Evolutionary conservation across 164 flowering plant genomes (phyloP).

Genomic region (Houttuynia cordata): DNA sequence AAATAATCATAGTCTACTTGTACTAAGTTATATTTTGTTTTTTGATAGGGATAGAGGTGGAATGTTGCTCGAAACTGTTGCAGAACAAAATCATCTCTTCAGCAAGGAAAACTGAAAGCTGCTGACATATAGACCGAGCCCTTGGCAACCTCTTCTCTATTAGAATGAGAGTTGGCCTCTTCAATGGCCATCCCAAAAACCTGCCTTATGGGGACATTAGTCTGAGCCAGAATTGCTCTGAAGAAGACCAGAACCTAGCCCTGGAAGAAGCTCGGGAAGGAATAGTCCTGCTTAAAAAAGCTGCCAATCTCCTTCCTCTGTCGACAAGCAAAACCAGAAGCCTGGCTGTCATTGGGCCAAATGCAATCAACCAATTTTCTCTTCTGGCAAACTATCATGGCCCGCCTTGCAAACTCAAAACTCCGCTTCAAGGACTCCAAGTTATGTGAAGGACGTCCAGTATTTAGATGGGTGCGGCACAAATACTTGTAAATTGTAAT

Average conservation of each 20-base stretch:
- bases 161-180: conserved; percentile 75
- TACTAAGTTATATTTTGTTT: no score
- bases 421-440: conserved; percentile 39
- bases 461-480: conserved; percentile 41
- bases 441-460: conserved; percentile 20
- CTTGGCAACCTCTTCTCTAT: conserved; percentile 60
- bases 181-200: conserved; percentile 46
- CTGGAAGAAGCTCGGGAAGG: conserved; percentile 55
- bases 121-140: conserved; percentile 57
- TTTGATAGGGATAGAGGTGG: conserved; percentile 68
- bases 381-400: conserved; percentile 68
- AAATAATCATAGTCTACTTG: no score
- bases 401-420: conserved; percentile 37
- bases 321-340: conserved; percentile 21
- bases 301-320: conserved; percentile 45
- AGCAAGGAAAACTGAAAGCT: conserved; percentile 32
- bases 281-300: conserved; percentile 59
- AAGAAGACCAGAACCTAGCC: conserved; percentile 43
- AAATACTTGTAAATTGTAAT: conserved; percentile 40
- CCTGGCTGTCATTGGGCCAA: conserved; percentile 72
- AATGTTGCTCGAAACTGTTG: conserved; percentile 55
- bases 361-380: conserved; percentile 34
- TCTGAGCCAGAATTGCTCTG: conserved; percentile 30
- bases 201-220: conserved; percentile 36
- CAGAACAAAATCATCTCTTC: conserved; percentile 56